Percentiles rank a stretch among this genome's conserved stretches.
Evolutionary conservation across 2,329 filamentous ascomycete species (phyloP).

Genomic region (Triangularia setosa): DNA sequence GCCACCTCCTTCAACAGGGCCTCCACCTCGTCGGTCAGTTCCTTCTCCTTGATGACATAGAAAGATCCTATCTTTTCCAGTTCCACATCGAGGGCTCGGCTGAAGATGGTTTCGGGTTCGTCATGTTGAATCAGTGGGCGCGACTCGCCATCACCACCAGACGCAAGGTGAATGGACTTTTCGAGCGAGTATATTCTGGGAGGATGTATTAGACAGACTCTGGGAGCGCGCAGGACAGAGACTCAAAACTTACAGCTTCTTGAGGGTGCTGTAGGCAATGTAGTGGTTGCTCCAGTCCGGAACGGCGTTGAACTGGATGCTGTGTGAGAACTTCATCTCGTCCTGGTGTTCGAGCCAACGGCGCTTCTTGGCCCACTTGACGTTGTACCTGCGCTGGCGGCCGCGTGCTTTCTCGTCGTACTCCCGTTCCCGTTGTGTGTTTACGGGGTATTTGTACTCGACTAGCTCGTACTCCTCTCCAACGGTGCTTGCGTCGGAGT

Average conservation of each 20-base stretch:
- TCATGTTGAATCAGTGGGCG: constrained; percentile 70
- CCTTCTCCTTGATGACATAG: constrained; percentile 82
- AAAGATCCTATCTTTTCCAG: constrained; percentile 93
- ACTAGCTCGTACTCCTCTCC: constrained; percentile 20
- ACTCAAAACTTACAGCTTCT: too few relatives aligned
- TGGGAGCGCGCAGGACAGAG: too few relatives aligned
- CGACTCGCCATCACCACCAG: constrained; percentile 69
- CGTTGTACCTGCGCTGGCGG: constrained; percentile 17
- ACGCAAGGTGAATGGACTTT: constrained; percentile 68
- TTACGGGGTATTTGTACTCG: constrained; percentile 12
- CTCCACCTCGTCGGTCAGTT: constrained; percentile 77
- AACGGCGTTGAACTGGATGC: constrained; percentile 98
- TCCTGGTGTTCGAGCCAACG: constrained; percentile 66
- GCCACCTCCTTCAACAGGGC: constrained; percentile 72
- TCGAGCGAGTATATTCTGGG: constrained; percentile 95
- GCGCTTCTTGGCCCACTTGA: constrained; percentile 60
- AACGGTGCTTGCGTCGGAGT: neutral
- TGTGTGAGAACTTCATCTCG: constrained; percentile 99
- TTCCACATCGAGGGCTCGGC: constrained; percentile 77
- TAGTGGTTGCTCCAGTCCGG: constrained; percentile 99
- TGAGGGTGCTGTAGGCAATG: constrained; percentile 96
- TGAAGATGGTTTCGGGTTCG: constrained; percentile 79
- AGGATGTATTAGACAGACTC: too few relatives aligned
- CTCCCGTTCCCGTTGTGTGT: neutral
- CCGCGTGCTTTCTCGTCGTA: constrained; percentile 8